Conservation (phyloP, 495 filamentous ascomycete genomes). For the Entonaema liquescens region DNA sequence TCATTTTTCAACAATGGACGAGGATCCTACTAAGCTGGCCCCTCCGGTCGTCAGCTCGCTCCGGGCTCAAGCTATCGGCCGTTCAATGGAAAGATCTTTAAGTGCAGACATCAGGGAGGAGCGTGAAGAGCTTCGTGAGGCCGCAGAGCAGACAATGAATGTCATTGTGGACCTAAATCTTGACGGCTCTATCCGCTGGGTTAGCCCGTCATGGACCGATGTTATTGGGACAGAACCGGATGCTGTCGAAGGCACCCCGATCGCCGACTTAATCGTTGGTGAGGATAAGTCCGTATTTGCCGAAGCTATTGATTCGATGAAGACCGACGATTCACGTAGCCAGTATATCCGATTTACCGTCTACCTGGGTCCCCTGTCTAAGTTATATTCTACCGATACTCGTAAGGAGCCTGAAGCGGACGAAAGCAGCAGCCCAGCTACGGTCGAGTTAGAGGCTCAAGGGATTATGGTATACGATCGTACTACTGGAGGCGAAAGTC, state of each 20-base stretch:
- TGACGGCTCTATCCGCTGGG: constrained; percentile 89
- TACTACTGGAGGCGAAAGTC: constrained; percentile 83
- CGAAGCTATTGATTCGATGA: constrained; percentile 85
- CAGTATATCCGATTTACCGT: constrained; percentile 89
- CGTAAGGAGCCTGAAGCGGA: constrained; percentile 57
- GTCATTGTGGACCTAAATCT: constrained; percentile 93
- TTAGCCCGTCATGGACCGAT: constrained; percentile 95
- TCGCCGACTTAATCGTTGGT: constrained; percentile 79
- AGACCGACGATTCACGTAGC: constrained; percentile 90
- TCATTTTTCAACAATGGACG: constrained; percentile 53
- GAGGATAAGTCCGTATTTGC: constrained; percentile 80
- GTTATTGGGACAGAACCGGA: constrained; percentile 83
- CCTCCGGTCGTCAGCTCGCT: constrained; percentile 59
- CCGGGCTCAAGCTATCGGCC: constrained; percentile 54
- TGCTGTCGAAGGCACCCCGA: constrained; percentile 76
- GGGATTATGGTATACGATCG: constrained; percentile 98
- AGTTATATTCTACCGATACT: constrained; percentile 62
- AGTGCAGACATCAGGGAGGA: constrained; percentile 71
- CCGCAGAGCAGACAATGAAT: constrained; percentile 94
- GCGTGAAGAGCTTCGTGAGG: constrained; percentile 90
- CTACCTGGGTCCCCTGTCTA: constrained; percentile 76
- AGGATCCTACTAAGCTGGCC: constrained; percentile 52
- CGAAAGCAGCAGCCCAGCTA: constrained; percentile 54
- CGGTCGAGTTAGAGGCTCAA: constrained; percentile 88
- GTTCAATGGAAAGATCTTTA: constrained; percentile 61